A percentile compares a stretch with the other conserved stretches of the same genome.
phyloP scores from a whole-genome alignment of 495 filamentous ascomycete genomes.

The Penicillium egyptiacum region DNA sequence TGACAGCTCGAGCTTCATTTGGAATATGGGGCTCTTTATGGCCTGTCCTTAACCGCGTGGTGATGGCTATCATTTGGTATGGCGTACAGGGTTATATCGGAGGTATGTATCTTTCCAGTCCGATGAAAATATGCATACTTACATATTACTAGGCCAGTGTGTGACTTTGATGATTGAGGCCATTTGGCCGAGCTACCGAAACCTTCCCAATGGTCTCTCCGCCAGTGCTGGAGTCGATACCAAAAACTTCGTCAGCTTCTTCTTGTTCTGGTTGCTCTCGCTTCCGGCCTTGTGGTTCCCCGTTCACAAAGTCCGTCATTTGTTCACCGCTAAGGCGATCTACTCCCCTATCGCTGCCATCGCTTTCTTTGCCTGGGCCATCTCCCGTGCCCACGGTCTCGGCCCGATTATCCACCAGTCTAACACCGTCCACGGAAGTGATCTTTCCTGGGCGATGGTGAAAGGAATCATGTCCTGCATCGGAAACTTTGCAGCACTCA shows the following conservation, averaged over 20 bases:
- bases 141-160: conserved; percentile 54
- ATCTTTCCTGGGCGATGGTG: conserved; percentile 78
- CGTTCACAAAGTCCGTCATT: conserved; percentile 64
- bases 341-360: conserved; percentile 82
- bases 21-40: conserved; percentile 87
- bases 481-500: conserved; percentile 87
- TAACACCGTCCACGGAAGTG: conserved; percentile 61
- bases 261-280: conserved; percentile 78
- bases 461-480: conserved; percentile 85
- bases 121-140: background rate
- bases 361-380: conserved; percentile 88
- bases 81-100: conserved; percentile 87
- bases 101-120: conserved; percentile 40
- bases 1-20: conserved; percentile 71
- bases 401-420: conserved; percentile 82
- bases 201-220: conserved; percentile 67
- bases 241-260: conserved; percentile 73
- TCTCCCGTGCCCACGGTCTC: conserved; percentile 77
- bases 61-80: conserved; percentile 76
- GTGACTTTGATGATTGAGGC: conserved; percentile 78
- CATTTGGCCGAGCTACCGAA: conserved; percentile 71
- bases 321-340: conserved; percentile 89
- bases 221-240: conserved; percentile 69
- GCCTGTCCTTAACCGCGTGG: conserved; percentile 88
- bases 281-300: conserved; percentile 82